A percentile compares a stretch with the other conserved stretches of the same genome.
Evolutionary conservation across 2,329 filamentous ascomycete genomes (phyloP).

Genomic region (Neopestalotiopsis sp.): DNA sequence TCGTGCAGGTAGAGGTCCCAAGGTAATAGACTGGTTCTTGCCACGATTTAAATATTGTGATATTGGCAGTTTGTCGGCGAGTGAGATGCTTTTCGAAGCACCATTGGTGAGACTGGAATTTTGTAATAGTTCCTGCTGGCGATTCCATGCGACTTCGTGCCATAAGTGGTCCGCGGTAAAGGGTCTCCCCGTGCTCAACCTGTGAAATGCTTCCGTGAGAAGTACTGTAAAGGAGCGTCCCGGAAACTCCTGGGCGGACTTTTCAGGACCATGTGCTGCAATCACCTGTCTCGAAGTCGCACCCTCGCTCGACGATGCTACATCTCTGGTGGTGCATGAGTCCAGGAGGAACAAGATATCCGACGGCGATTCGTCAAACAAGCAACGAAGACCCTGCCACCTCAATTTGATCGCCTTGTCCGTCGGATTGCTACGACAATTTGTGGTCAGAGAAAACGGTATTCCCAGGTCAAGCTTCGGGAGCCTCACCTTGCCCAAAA

Average conservation of each 20-base stretch:
- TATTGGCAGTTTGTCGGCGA: constrained; percentile 48
- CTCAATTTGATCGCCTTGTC: constrained; percentile 66
- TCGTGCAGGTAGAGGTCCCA: constrained; percentile 51
- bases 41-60: constrained; percentile 61
- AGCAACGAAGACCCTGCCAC: constrained; percentile 66
- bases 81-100: constrained; percentile 39
- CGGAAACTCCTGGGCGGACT: constrained; percentile 47
- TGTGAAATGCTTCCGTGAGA: constrained; percentile 59
- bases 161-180: constrained; percentile 62
- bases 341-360: constrained; percentile 68
- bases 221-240: constrained; percentile 64
- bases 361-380: constrained; percentile 66
- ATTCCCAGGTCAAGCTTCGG: constrained; percentile 19
- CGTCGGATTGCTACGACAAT: constrained; percentile 53
- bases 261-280: constrained; percentile 62
- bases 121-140: constrained; percentile 50
- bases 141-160: constrained; percentile 56
- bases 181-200: constrained; percentile 55
- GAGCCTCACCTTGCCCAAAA: constrained; percentile 69
- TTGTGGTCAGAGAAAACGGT: constrained; percentile 40
- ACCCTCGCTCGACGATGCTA: constrained; percentile 50
- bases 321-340: constrained; percentile 62
- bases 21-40: constrained; percentile 56
- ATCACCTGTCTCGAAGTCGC: constrained; percentile 67
- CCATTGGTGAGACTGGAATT: constrained; percentile 52